Evolutionary conservation across 345 rosid species (phyloP).

Genomic region (Isatis tinctoria): DNA sequence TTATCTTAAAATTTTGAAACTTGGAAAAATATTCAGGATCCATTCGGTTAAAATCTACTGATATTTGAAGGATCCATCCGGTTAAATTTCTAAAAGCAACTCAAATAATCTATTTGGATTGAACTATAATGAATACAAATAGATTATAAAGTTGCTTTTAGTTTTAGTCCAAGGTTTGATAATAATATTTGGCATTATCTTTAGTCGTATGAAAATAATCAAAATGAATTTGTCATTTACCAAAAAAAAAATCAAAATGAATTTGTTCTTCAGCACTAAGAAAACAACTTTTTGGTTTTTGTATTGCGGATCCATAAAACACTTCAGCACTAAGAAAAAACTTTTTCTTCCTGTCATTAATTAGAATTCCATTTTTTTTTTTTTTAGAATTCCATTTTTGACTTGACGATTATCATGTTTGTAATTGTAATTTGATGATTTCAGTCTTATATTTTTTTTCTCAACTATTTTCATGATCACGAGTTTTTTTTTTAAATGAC

Average conservation of each 20-base stretch:
- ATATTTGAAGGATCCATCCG: no score
- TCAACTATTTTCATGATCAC: neutral
- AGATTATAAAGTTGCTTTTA: neutral
- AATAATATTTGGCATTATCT: conserved; percentile 29
- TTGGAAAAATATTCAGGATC: no score
- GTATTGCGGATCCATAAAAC: neutral
- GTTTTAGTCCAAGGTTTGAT: neutral
- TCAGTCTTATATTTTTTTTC: neutral
- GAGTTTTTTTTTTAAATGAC: neutral
- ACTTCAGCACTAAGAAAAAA: conserved; percentile 6
- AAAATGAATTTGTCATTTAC: no score
- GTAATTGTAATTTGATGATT: neutral
- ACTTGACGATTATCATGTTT: neutral
- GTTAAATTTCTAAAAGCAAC: no score
- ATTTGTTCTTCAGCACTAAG: neutral
- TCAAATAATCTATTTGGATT: no score
- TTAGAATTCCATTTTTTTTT: neutral
- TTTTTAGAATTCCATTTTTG: neutral
- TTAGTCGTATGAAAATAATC: neutral
- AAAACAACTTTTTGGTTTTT: conserved; percentile 6
- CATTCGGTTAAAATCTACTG: no score
- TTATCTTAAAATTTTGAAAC: no score
- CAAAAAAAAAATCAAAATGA: no score
- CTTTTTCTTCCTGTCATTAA: no score
- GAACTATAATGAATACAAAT: neutral